phyloP scores from a whole-genome alignment of 306 rosid species.

The Spatholobus suberectus region DNA sequence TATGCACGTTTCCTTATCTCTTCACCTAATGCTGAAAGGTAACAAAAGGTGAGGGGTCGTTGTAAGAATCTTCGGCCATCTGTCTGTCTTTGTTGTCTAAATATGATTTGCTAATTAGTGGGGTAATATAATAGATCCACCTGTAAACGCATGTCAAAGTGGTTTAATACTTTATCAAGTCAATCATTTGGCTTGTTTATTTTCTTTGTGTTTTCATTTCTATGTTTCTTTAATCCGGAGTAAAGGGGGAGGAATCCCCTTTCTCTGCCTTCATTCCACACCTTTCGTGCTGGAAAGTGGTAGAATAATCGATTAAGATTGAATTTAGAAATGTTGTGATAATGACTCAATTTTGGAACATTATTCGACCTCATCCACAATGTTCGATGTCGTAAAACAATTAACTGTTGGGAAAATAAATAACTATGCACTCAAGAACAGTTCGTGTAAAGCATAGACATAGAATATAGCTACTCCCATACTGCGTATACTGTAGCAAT shows the following conservation, averaged over 20 bases:
- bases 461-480: conserved; percentile 35
- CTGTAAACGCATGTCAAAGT: conserved; percentile 45
- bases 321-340: conserved; percentile 45
- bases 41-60: conserved; percentile 16
- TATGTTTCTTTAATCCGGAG: neutral
- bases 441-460: neutral
- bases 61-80: conserved; percentile 41
- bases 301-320: conserved; percentile 41
- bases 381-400: conserved; percentile 5
- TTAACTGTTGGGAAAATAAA: conserved; percentile 12
- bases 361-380: conserved; percentile 35
- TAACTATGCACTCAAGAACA: conserved; percentile 39
- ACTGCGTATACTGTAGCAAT: neutral
- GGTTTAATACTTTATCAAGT: conserved; percentile 40
- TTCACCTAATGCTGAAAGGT: conserved; percentile 25
- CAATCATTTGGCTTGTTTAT: conserved; percentile 42
- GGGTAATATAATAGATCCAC: conserved; percentile 43
- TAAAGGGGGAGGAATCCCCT: conserved; percentile 30
- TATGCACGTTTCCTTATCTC: conserved; percentile 28
- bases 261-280: conserved; percentile 33
- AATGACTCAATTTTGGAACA: conserved; percentile 35
- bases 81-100: conserved; percentile 35
- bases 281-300: conserved; percentile 63
- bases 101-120: conserved; percentile 27
- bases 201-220: neutral